Conservation (phyloP, 352 stramenopile species). For the Pythium coloratum region DNA sequence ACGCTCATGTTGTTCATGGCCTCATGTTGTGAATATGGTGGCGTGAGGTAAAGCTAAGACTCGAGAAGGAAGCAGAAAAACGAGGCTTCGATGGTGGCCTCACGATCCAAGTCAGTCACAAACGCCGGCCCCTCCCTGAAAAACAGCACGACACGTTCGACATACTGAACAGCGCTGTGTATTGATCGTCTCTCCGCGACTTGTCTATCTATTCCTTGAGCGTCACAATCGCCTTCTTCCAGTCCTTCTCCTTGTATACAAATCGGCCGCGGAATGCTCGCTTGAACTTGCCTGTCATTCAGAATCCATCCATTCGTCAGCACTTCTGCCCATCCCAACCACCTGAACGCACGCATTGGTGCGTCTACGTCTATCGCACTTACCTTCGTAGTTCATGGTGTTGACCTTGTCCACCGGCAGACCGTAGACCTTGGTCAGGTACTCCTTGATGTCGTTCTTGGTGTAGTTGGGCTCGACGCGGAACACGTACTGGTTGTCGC, state of each 20-base stretch:
- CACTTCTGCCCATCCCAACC: slow-evolving; percentile 2
- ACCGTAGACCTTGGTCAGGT: slow-evolving; percentile 96
- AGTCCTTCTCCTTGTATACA: slow-evolving; percentile 93
- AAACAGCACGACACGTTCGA: background rate
- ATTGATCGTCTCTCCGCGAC: background rate
- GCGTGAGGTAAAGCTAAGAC: too few species aligned
- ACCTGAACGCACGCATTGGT: background rate
- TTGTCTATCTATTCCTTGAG: slow-evolving; percentile 61
- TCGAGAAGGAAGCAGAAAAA: background rate
- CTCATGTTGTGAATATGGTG: too few species aligned
- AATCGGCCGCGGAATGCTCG: slow-evolving; percentile 78
- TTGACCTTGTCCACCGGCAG: slow-evolving; percentile 94
- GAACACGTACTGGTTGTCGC: slow-evolving; percentile 90
- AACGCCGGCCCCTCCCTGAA: background rate
- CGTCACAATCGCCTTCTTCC: slow-evolving; percentile 92
- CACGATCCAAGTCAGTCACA: background rate
- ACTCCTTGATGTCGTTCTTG: slow-evolving; percentile 98
- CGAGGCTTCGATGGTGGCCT: background rate
- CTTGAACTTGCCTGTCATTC: slow-evolving; percentile 85
- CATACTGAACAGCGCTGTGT: slow-evolving; percentile 6
- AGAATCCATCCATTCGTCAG: background rate
- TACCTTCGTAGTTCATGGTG: slow-evolving; percentile 95
- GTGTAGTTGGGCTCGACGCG: slow-evolving; percentile 94
- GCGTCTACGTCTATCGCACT: background rate
- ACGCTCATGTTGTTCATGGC: too few species aligned